phyloP scores from a whole-genome alignment of 108 stramenopile genomes.

The Pseudonitzschia pungens region DNA sequence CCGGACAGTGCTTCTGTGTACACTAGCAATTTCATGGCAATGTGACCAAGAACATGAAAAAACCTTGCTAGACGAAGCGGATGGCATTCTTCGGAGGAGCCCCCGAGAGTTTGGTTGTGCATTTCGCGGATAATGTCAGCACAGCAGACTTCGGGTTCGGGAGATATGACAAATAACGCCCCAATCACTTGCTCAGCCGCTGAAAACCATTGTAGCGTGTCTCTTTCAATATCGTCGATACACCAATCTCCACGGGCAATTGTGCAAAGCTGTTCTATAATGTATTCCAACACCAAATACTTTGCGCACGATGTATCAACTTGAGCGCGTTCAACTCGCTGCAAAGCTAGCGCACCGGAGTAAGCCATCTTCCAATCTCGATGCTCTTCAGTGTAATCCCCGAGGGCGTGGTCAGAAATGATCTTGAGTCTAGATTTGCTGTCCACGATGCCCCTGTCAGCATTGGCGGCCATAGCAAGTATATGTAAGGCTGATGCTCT shows the following conservation, averaged over 20 bases:
- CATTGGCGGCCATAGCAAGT: slow-evolving; percentile 87
- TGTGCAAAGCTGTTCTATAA: slow-evolving; percentile 72
- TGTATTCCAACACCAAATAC: slow-evolving; percentile 69
- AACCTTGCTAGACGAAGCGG: slow-evolving; percentile 85
- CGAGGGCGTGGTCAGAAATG: slow-evolving; percentile 75
- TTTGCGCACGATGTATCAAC: slow-evolving; percentile 69
- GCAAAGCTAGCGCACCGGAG: slow-evolving; percentile 79
- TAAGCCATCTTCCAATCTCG: slow-evolving; percentile 78
- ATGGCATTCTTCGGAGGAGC: slow-evolving; percentile 39
- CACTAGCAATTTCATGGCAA: slow-evolving; percentile 90
- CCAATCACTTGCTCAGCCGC: slow-evolving; percentile 86
- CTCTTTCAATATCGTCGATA: slow-evolving; percentile 53
- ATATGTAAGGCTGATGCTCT: slow-evolving; percentile 81
- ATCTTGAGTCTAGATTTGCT: slow-evolving; percentile 79
- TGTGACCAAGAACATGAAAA: slow-evolving; percentile 94
- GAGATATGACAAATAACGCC: slow-evolving; percentile 77
- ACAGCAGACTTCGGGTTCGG: slow-evolving; percentile 70
- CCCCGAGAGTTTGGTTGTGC: slow-evolving; percentile 41
- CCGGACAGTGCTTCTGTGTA: slow-evolving; percentile 88
- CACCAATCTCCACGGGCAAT: slow-evolving; percentile 89
- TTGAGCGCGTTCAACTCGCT: slow-evolving; percentile 66
- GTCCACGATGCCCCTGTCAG: slow-evolving; percentile 85
- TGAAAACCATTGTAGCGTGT: slow-evolving; percentile 86
- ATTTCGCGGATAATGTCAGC: slow-evolving; percentile 81
- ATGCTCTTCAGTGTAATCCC: slow-evolving; percentile 73